phyloP scores from a whole-genome alignment of 2,329 filamentous ascomycete genomes.

The Trichoderma cornu-damae region DNA sequence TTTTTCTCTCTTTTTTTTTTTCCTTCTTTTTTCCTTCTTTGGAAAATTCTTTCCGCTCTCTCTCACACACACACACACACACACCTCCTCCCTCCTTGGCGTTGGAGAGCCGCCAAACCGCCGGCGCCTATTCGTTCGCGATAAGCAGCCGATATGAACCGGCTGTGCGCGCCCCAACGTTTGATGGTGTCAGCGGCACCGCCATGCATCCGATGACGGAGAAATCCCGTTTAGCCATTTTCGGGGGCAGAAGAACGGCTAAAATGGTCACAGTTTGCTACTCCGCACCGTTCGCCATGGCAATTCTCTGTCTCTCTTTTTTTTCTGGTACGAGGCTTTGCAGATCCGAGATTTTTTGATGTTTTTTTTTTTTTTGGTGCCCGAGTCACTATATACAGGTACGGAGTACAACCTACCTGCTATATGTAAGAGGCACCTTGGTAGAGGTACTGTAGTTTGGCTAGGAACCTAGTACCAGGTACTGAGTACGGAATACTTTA shows the following conservation, averaged over 20 bases:
- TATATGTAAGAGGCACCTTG: too few species aligned
- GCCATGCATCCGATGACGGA: constrained; percentile 11
- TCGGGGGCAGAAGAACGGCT: neutral
- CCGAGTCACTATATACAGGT: too few species aligned
- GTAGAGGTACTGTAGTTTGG: too few species aligned
- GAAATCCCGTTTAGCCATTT: neutral
- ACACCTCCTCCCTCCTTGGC: neutral
- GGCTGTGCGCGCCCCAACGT: neutral
- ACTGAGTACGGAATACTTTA: too few species aligned
- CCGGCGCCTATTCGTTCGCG: neutral
- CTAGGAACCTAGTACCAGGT: too few species aligned
- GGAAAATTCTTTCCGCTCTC: too few species aligned
- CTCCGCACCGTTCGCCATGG: too few species aligned
- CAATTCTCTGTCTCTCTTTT: too few species aligned
- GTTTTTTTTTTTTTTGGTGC: too few species aligned
- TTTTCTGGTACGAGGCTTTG: neutral
- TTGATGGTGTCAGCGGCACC: neutral
- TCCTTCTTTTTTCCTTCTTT: neutral
- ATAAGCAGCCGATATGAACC: neutral
- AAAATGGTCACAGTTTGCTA: constrained; percentile 11
- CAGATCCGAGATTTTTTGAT: neutral
- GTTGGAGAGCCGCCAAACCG: neutral
- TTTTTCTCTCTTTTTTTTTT: too few species aligned
- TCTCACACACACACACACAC: too few species aligned
- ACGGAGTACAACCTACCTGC: too few species aligned